Percentiles rank a stretch among this genome's conserved stretches.
Evolutionary conservation across 805 yeast genomes (phyloP).

Genomic region (Yarrowia sp.): DNA sequence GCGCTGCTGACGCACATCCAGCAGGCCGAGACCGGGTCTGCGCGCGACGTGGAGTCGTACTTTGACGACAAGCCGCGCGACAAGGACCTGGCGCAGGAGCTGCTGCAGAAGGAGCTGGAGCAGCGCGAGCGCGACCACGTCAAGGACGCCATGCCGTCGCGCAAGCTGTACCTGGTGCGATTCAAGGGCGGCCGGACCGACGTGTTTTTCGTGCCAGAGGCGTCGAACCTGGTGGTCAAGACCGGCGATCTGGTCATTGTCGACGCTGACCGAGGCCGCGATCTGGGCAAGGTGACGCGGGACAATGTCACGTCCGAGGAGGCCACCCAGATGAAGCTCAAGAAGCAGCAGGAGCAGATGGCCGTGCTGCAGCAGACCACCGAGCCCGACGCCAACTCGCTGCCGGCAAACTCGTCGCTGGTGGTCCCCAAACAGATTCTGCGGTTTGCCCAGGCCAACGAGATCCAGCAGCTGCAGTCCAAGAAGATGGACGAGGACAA

Average conservation of each 20-base stretch:
- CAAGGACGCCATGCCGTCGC: constrained; percentile 39
- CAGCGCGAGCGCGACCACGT: constrained; percentile 38
- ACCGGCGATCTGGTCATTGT: constrained; percentile 77
- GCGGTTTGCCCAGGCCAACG: constrained; percentile 66
- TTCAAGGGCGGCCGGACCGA: constrained; percentile 84
- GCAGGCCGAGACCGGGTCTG: constrained; percentile 16
- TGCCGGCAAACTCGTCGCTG: constrained; percentile 54
- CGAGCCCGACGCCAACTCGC: constrained; percentile 27
- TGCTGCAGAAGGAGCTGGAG: constrained; percentile 38
- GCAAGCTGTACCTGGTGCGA: constrained; percentile 54
- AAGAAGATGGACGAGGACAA: constrained; percentile 74
- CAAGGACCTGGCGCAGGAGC: constrained; percentile 37
- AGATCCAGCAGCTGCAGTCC: constrained; percentile 62
- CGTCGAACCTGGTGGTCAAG: constrained; percentile 51
- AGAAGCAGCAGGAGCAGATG: constrained; percentile 75
- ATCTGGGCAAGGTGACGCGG: constrained; percentile 70
- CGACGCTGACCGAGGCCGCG: constrained; percentile 83
- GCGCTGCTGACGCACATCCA: constrained; percentile 31
- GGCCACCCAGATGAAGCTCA: constrained; percentile 69
- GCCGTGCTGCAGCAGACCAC: constrained; percentile 56
- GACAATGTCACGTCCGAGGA: constrained; percentile 67
- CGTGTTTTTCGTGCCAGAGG: constrained; percentile 68
- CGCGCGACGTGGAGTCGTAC: constrained; percentile 34
- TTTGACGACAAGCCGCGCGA: constrained; percentile 38
- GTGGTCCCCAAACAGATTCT: constrained; percentile 74